These are phyloP conservation scores for Aureobasidium sp. DNA, from an alignment of 2,329 filamentous ascomycete genomes.

Conservation along the genomic window DNA sequence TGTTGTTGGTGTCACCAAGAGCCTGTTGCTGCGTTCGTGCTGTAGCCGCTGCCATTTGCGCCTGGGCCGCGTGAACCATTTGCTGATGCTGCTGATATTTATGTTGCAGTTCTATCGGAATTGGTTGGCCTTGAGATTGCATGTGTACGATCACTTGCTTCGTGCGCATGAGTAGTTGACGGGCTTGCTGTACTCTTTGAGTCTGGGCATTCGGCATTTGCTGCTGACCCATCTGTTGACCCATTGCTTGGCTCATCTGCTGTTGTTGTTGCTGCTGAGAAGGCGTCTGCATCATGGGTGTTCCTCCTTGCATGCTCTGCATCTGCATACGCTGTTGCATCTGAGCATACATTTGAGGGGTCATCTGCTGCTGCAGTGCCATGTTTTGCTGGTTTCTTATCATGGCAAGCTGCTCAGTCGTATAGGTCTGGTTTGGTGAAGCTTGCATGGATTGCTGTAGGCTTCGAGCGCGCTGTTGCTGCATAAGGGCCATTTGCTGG, in stretches of 20 bases:
- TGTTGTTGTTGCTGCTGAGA: slow-evolving; percentile 20
- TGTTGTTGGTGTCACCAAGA: slow-evolving; percentile 21
- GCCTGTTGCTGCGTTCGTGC: slow-evolving; percentile 12
- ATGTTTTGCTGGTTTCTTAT: slow-evolving; percentile 21
- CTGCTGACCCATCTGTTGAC: slow-evolving; percentile 20
- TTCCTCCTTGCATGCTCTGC: slow-evolving; percentile 12
- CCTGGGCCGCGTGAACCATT: slow-evolving; percentile 18
- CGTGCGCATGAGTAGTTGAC: not conserved
- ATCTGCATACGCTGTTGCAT: slow-evolving; percentile 16
- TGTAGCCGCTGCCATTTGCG: slow-evolving; percentile 10
- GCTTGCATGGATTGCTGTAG: slow-evolving; percentile 23
- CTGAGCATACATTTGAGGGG: slow-evolving; percentile 17
- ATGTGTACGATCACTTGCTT: slow-evolving; percentile 8
- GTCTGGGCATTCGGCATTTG: slow-evolving; percentile 4
- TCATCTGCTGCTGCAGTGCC: slow-evolving; percentile 16
- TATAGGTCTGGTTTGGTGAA: slow-evolving; percentile 19
- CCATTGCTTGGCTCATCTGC: slow-evolving; percentile 18
- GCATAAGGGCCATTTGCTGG: slow-evolving; percentile 20
- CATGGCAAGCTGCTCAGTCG: slow-evolving; percentile 20
- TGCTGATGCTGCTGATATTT: slow-evolving; percentile 22
- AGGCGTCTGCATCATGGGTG: slow-evolving; percentile 12
- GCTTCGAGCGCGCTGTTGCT: slow-evolving; percentile 22
- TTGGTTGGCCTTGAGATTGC: slow-evolving; percentile 14
- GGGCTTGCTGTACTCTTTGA: slow-evolving; percentile 2
- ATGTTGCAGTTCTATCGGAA: slow-evolving; percentile 18